phyloP scores from a whole-genome alignment of 176 grass and related monocot species.

The Musa beccarii region DNA sequence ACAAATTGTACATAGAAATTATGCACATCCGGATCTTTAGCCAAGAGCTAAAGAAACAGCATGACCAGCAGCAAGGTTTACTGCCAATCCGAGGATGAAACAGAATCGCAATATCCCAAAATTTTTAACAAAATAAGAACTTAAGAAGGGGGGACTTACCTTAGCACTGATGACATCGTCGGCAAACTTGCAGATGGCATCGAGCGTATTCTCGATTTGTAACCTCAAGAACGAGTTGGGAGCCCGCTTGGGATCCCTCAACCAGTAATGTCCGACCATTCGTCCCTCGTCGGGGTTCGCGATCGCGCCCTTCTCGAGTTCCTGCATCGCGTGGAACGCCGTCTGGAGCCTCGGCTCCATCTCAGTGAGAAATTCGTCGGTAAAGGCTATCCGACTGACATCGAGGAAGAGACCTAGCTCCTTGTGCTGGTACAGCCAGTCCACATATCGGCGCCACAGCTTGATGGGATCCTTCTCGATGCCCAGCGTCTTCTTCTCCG shows the following conservation, averaged over 20 bases:
- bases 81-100: not conserved
- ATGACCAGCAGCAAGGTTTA: too few species aligned
- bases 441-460: constrained; percentile 75
- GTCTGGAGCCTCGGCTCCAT: constrained; percentile 74
- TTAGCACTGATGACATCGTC: constrained; percentile 68
- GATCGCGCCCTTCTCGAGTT: constrained; percentile 97
- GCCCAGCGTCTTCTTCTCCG: constrained; percentile 14
- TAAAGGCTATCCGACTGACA: constrained; percentile 92
- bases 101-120: not conserved
- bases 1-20: too few species aligned
- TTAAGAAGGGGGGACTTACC: constrained; percentile 23
- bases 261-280: constrained; percentile 97
- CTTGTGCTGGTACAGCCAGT: constrained; percentile 99
- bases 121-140: too few species aligned
- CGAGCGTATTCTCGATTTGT: constrained; percentile 73
- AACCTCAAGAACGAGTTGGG: constrained; percentile 59
- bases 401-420: constrained; percentile 86
- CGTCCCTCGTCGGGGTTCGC: constrained; percentile 83
- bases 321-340: constrained; percentile 70
- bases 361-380: constrained; percentile 57
- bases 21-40: too few species aligned
- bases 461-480: constrained; percentile 85
- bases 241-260: constrained; percentile 54
- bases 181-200: constrained; percentile 65
- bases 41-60: too few species aligned